phyloP scores from a whole-genome alignment of 2,329 filamentous ascomycete species.

The Penicillium sumatraense region DNA sequence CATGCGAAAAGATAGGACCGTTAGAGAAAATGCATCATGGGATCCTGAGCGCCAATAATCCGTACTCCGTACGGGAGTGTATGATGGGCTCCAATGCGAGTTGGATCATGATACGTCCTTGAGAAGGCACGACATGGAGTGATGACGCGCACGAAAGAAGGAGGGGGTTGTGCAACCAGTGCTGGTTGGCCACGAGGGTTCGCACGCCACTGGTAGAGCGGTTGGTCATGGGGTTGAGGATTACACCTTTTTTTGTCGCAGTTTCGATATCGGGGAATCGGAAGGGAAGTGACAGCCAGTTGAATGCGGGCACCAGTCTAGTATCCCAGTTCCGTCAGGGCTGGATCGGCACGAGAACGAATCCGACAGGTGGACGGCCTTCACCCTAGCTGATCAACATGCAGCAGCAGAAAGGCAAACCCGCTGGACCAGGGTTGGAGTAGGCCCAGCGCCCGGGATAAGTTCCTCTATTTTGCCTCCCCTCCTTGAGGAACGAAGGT shows the following conservation, averaged over 20 bases:
- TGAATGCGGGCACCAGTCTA: neutral
- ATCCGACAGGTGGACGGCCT: constrained; percentile 4
- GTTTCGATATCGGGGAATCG: neutral
- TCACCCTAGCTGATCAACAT: constrained; percentile 10
- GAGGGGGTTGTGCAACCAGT: constrained; percentile 11
- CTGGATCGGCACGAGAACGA: constrained; percentile 19
- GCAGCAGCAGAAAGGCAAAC: constrained; percentile 5
- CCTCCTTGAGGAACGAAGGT: neutral
- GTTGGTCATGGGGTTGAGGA: constrained; percentile 18
- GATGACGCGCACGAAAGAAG: constrained; percentile 9
- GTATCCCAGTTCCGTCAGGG: constrained; percentile 1
- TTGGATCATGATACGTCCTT: constrained; percentile 15
- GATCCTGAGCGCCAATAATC: constrained; percentile 11
- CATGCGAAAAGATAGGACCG: neutral
- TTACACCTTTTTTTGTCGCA: neutral
- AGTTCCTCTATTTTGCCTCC: neutral
- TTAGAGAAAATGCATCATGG: constrained; percentile 13
- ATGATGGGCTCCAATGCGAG: neutral
- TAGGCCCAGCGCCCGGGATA: neutral
- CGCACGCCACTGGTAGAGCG: constrained; percentile 20
- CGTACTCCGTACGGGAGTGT: no score
- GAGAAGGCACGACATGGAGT: constrained; percentile 10
- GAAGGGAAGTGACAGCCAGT: neutral
- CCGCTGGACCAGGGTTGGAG: neutral
- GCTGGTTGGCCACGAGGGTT: constrained; percentile 25